phyloP scores from a whole-genome alignment of 2,329 filamentous ascomycete species.

The Penicillium aurantiogriseum region DNA sequence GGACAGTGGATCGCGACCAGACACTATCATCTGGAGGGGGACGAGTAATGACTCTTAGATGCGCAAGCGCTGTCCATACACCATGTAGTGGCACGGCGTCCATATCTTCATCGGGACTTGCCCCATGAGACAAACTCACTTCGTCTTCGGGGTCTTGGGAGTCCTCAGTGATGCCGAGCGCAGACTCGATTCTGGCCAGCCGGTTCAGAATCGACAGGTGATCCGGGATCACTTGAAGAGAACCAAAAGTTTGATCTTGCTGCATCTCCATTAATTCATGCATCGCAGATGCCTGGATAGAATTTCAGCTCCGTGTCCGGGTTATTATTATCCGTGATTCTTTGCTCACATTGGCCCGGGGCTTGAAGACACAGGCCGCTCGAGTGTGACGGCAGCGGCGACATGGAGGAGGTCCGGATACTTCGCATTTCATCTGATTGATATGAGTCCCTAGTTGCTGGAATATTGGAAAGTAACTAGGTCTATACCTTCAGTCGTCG shows the following conservation, averaged over 20 bases:
- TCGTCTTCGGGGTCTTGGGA: conserved; percentile 4
- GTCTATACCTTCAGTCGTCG: conserved; percentile 29
- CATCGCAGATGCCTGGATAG: conserved; percentile 25
- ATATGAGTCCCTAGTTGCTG: neutral
- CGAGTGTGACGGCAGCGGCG: conserved; percentile 29
- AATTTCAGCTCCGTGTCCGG: neutral
- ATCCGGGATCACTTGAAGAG: conserved; percentile 10
- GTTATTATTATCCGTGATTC: neutral
- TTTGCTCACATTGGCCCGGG: conserved; percentile 29
- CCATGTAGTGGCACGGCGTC: conserved; percentile 15
- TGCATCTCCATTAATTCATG: conserved; percentile 19
- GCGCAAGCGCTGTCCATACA: conserved; percentile 24
- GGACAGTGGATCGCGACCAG: conserved; percentile 28
- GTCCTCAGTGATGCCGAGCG: conserved; percentile 22
- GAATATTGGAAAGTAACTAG: neutral
- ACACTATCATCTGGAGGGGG: conserved; percentile 20
- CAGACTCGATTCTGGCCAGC: conserved; percentile 26
- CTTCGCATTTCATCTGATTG: conserved; percentile 31
- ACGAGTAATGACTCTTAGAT: conserved; percentile 24
- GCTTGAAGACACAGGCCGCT: conserved; percentile 28
- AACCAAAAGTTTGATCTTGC: conserved; percentile 5
- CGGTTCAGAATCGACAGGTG: conserved; percentile 25
- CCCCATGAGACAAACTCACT: neutral
- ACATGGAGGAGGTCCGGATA: conserved; percentile 29
- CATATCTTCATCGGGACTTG: conserved; percentile 16